Evolutionary conservation across 331 rosid genomes (phyloP), one percentile per base, ranked within the genome.

Genomic region (Rhamnella rubrinervis): DNA sequence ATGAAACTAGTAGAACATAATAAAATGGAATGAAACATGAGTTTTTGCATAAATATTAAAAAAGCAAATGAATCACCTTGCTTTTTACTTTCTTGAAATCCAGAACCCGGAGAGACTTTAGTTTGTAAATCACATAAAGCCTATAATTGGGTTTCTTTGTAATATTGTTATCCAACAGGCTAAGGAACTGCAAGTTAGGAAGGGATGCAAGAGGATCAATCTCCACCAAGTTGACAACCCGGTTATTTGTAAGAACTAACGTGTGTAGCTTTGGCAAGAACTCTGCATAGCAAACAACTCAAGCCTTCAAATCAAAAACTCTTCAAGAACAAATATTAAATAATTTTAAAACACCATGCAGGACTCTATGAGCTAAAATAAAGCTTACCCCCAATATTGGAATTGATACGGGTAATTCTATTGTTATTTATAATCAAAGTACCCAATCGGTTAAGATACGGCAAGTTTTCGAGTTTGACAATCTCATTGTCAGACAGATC

Each of bases 401-500:
- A 92, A 72, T 90, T 88, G 83, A 93, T 86, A 64, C 98, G 92
- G 60, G 98, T 93, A 63, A 93, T 86, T 74, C 98, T 83, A 62
- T 93, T 93, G 81, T 88, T 93, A 72, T 86, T 90, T 28, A 93
- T 85, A 68, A 93, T 86, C 60, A 90, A 74, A 66, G 98, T 93
- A 59, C 97, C 97, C 87, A 93, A 69, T 6, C 98, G 92, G 58
- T 86, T 90, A 67, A 93, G 98, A 77, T 78, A 71, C 8, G 98
- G 98, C 35, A 93, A 51, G 65, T 90, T 93, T 64, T 93, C 98
- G 53, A 93, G 86, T 86, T 90, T 93, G 31, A 93, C 73, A 74
- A 93, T 90, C 84, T 93, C 98, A 63, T 93, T 93, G 85, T 88
- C 98, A 66, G 97, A 93, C 92, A 93, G 77, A 77, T 93, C 98